Evolutionary conservation across 208 protist species (phyloP).

Genomic region (Crithidia sp.): DNA sequence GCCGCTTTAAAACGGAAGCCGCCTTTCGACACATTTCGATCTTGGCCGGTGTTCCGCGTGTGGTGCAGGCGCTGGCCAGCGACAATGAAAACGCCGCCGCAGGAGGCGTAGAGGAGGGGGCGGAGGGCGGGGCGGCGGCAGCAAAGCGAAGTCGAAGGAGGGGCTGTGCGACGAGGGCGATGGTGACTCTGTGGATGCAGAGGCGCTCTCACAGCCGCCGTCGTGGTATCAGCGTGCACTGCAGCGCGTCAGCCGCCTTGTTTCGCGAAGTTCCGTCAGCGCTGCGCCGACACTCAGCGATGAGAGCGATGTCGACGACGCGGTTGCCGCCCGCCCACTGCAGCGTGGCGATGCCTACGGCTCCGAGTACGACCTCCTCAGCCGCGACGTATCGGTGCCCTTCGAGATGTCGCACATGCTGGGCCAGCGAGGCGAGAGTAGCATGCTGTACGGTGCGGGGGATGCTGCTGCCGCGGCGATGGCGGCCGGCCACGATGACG

Average conservation of each 20-base stretch:
- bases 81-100: not conserved
- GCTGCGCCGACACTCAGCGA: not conserved
- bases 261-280: not conserved
- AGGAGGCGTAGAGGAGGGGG: not conserved
- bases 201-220: not conserved
- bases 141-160: not conserved
- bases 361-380: slow-evolving; percentile 10
- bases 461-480: not conserved
- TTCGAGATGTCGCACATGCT: slow-evolving; percentile 21
- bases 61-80: not conserved
- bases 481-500: slow-evolving; percentile 7
- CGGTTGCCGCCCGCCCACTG: not conserved
- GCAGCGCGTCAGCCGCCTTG: not conserved
- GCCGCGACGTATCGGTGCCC: slow-evolving; percentile 5
- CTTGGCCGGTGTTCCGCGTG: not conserved
- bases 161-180: not conserved
- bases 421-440: slow-evolving; percentile 11
- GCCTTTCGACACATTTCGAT: not conserved
- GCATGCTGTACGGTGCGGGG: not conserved
- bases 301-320: not conserved
- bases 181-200: not conserved
- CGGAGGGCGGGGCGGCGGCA: not conserved
- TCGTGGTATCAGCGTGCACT: not conserved
- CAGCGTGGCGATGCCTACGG: not conserved
- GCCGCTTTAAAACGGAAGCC: slow-evolving; percentile 20